phyloP scores from a whole-genome alignment of 345 rosid species.

The Ceriops decandra region DNA sequence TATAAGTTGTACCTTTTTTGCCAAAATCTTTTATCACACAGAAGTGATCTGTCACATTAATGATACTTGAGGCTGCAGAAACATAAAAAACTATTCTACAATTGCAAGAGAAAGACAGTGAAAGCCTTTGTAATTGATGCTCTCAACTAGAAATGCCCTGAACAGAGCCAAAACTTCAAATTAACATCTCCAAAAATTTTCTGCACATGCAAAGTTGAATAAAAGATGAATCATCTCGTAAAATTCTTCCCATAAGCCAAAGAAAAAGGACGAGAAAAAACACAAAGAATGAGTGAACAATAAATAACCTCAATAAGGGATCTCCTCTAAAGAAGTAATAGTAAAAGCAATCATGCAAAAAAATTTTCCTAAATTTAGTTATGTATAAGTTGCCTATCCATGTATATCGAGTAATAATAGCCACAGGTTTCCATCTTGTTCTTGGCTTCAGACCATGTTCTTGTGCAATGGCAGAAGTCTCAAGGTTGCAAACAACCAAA shows the following conservation, averaged over 20 bases:
- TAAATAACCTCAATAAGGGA: background rate
- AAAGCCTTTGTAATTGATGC: slow-evolving; percentile 12
- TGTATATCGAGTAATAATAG: too few species aligned
- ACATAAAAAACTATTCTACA: slow-evolving; percentile 12
- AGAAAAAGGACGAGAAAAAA: background rate
- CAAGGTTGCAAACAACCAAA: background rate
- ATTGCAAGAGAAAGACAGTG: background rate
- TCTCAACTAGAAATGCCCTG: slow-evolving; percentile 16
- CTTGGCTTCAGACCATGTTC: too few species aligned
- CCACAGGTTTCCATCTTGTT: too few species aligned
- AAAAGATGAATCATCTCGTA: background rate
- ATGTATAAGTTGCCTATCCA: too few species aligned
- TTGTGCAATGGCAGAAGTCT: background rate
- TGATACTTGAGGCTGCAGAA: slow-evolving; percentile 10
- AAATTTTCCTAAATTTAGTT: too few species aligned
- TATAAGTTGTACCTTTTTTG: slow-evolving; percentile 22
- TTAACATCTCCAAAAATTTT: background rate
- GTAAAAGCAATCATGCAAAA: too few species aligned
- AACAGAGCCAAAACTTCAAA: slow-evolving; percentile 6
- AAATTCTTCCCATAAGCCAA: background rate
- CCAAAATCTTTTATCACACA: slow-evolving; percentile 18
- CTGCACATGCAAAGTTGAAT: background rate
- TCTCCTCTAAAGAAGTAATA: too few species aligned
- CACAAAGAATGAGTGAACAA: background rate
- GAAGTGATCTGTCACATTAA: slow-evolving; percentile 17